These are phyloP conservation scores for Ceratobasidium sp. DNA, from an alignment of 1,284 basidiomycete species.

Conservation along the genomic window DNA sequence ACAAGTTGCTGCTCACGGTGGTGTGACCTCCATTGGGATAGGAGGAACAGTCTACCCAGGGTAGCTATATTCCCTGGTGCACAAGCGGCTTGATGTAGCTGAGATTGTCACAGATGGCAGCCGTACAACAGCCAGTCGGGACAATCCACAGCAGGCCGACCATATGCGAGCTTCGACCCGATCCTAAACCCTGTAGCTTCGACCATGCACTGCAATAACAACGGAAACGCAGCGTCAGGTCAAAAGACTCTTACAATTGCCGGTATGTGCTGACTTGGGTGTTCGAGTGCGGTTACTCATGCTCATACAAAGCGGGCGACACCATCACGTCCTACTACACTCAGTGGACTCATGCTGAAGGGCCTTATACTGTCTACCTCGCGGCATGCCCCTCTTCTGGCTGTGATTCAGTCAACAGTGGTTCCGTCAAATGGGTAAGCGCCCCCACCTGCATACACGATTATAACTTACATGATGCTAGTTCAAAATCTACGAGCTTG, in stretches of 20 bases:
- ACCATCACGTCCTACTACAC: constrained; percentile 36
- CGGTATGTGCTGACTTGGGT: neutral
- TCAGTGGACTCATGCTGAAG: constrained; percentile 42
- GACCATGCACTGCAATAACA: constrained; percentile 40
- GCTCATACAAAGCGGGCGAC: constrained; percentile 22
- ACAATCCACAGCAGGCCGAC: constrained; percentile 40
- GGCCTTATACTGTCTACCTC: constrained; percentile 40
- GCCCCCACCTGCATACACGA: neutral
- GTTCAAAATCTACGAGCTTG: constrained; percentile 38
- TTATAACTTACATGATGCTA: neutral
- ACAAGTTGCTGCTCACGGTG: constrained; percentile 17
- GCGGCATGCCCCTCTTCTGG: constrained; percentile 43
- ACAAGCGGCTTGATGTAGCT: neutral
- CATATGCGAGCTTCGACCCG: constrained; percentile 40
- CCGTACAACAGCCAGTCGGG: constrained; percentile 23
- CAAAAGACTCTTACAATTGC: constrained; percentile 10
- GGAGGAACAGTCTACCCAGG: constrained; percentile 9
- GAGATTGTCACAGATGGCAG: constrained; percentile 21
- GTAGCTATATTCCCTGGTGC: neutral
- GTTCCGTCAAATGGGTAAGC: constrained; percentile 24
- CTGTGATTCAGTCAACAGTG: constrained; percentile 44
- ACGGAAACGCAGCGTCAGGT: constrained; percentile 3
- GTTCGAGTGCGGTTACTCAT: neutral
- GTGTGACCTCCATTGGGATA: constrained; percentile 13
- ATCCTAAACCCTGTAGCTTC: constrained; percentile 37